Percentiles rank a stretch among this genome's conserved stretches.
These are phyloP conservation scores for Botrytis deweyae DNA, from an alignment of 2,329 filamentous ascomycete species.

Conservation along the genomic window DNA sequence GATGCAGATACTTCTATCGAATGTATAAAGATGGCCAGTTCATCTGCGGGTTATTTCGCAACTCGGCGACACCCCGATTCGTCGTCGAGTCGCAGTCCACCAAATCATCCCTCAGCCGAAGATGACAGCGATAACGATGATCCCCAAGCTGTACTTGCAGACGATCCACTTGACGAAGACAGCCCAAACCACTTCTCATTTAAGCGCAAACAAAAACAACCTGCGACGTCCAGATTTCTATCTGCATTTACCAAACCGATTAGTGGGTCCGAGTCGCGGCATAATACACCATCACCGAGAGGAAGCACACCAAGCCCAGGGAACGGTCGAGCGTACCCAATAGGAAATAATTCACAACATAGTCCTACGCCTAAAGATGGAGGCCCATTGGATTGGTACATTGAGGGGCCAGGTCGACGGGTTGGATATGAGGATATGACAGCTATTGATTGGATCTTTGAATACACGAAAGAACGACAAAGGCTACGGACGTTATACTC, in stretches of 20 bases:
- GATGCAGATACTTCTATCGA: conserved; percentile 24
- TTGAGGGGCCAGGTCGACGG: conserved; percentile 82
- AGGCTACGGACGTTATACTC: conserved; percentile 75
- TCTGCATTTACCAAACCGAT: conserved; percentile 32
- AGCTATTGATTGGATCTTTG: conserved; percentile 99
- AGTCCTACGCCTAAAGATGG: conserved; percentile 46
- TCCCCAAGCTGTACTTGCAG: conserved; percentile 46
- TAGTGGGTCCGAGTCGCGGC: conserved; percentile 26
- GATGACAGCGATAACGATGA: conserved; percentile 47
- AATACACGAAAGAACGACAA: conserved; percentile 94
- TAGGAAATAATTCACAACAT: conserved; percentile 22
- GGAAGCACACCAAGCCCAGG: conserved; percentile 28
- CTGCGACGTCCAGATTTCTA: conserved; percentile 32
- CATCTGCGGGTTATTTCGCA: conserved; percentile 33
- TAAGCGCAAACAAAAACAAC: conserved; percentile 63
- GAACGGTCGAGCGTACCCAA: conserved; percentile 24
- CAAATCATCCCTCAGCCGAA: conserved; percentile 30
- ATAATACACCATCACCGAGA: conserved; percentile 34
- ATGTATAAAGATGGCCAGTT: conserved; percentile 39
- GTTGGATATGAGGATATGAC: conserved; percentile 96
- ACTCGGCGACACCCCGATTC: conserved; percentile 28
- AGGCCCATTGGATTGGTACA: conserved; percentile 73
- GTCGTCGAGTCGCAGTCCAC: conserved; percentile 33
- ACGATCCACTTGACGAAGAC: conserved; percentile 54
- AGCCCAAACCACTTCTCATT: conserved; percentile 61